Percentiles rank a stretch among this genome's conserved stretches.
phyloP scores from a whole-genome alignment of 2,329 filamentous ascomycete genomes.

The Cordyceps militaris region DNA sequence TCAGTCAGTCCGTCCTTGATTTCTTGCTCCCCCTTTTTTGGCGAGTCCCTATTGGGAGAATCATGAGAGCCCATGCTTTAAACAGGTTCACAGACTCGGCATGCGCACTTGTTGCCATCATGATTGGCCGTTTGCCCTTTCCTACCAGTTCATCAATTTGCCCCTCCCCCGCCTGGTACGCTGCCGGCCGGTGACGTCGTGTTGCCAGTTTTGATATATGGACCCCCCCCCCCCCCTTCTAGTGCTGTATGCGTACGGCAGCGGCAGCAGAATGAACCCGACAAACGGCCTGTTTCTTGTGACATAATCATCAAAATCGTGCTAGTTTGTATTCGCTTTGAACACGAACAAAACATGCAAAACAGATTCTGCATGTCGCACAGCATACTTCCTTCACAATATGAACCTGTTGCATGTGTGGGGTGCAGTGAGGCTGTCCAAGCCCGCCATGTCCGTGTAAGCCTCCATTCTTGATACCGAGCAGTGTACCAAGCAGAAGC shows the following conservation, averaged over 20 bases:
- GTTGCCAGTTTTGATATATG: no score
- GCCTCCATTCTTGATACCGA: not conserved
- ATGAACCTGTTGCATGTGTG: not conserved
- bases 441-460: not conserved
- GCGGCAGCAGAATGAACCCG: no score
- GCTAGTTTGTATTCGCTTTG: no score
- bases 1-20: not conserved
- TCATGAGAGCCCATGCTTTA: constrained; percentile 1
- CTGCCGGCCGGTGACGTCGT: constrained; percentile 7
- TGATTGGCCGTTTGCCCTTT: constrained; percentile 3
- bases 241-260: no score
- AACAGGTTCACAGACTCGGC: not conserved
- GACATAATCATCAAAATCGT: no score
- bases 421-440: not conserved
- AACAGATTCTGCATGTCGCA: not conserved
- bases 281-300: no score
- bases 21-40: not conserved
- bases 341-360: no score
- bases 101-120: constrained; percentile 5
- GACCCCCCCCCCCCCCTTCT: no score
- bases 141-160: not conserved
- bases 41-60: not conserved
- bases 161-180: constrained; percentile 8
- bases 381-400: not conserved
- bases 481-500: no score